Conservation (phyloP, 2,329 filamentous ascomycete genomes). For the Hortaea werneckii region DNA sequence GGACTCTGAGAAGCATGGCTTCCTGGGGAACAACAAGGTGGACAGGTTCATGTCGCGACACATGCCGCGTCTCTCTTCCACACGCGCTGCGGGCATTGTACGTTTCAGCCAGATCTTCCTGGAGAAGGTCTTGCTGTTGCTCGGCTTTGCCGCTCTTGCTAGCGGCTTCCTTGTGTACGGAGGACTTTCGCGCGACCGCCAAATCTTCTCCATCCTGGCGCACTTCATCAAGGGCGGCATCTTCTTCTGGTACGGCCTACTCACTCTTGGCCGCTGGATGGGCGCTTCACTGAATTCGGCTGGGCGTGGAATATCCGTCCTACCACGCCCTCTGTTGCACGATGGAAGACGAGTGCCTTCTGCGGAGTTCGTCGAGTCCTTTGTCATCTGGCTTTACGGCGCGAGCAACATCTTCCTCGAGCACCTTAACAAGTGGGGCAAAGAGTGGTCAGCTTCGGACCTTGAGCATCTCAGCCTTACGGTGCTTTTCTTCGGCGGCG, state of each 20-base stretch:
- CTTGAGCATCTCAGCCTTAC: constrained; percentile 90
- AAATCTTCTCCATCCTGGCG: constrained; percentile 74
- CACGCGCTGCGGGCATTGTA: constrained; percentile 48
- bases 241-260: constrained; percentile 84
- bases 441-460: constrained; percentile 65
- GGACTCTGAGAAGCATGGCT: constrained; percentile 26
- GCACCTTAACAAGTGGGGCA: constrained; percentile 65
- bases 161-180: constrained; percentile 68
- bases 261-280: constrained; percentile 82
- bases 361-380: constrained; percentile 82
- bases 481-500: constrained; percentile 85
- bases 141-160: constrained; percentile 64
- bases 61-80: constrained; percentile 25
- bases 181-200: constrained; percentile 55
- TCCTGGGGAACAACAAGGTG: constrained; percentile 30
- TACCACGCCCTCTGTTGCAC: constrained; percentile 43
- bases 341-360: constrained; percentile 57
- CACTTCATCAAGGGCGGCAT: constrained; percentile 93
- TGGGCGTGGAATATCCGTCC: constrained; percentile 94
- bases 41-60: constrained; percentile 18
- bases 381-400: constrained; percentile 83
- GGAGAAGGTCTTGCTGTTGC: constrained; percentile 65
- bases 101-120: constrained; percentile 54
- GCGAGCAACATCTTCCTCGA: constrained; percentile 86
- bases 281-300: constrained; percentile 83